Base-by-base conservation (phyloP, 192 early-diverging fungal genomes). In the Dissophora ornata region DNA sequence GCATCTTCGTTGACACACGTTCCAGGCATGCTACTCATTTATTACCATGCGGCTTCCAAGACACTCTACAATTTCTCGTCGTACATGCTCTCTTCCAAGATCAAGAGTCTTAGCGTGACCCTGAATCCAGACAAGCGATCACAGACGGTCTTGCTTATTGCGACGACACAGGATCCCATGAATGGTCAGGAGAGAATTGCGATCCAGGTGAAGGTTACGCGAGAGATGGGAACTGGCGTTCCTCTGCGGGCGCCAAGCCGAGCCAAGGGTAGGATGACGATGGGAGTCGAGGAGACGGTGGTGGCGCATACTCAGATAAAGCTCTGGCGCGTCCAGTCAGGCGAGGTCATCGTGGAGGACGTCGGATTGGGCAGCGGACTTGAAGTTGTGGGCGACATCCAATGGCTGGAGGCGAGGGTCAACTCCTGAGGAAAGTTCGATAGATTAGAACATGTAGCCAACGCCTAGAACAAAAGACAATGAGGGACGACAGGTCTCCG, bases 201-300 rank as follows among this genome's bases (percentile, higher is more conserved):
- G 2, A 26, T 82, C 2, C 41, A 79, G 40, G 46, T 81, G 30
- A 61, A 61, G 25, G 61, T 78, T 18, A 74, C 63, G 1, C 57
- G 83, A 24, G 44, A 51, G 19, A 64, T 69, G 2, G 83, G 82
- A 18, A 50, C 34, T 2, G 83, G 83, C 0, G 52, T 70, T 25
- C 83, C 83, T 6, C 71, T 84, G 38, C 79, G 81, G 47, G 67
- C 79, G 7, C 83, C 83, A 0, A 66, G 51, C 24, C 63, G 65
- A 22, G n/a, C 26, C 24, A 54, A 59, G 26, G 64, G 67, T 1
- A 70, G 58, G 50, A 79, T 82, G 79, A 16, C 30, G 7, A 59
- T 67, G 26, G 63, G 32, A 21, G 78, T 81, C 3, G 80, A 81
- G 34, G 80, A 81, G 45, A 55, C 55, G 8, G 22, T 79, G 8